phyloP scores from a whole-genome alignment of 345 rosid genomes.

The Gossypium sturtianum region DNA sequence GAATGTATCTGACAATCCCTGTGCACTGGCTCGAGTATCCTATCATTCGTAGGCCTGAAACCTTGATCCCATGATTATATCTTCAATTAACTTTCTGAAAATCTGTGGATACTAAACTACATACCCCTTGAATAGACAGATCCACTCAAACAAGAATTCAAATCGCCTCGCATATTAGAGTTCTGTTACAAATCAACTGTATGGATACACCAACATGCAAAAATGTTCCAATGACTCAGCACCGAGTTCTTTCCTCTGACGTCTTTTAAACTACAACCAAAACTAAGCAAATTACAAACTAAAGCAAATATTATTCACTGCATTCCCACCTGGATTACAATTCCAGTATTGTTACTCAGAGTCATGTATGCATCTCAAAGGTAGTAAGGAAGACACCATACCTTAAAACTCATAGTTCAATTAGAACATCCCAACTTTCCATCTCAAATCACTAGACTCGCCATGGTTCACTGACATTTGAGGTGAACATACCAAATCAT shows the following conservation, averaged over 20 bases:
- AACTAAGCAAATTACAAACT: background rate
- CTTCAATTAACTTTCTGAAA: background rate
- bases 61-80: no score
- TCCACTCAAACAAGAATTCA: no score
- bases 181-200: background rate
- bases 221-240: conserved; percentile 3
- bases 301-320: background rate
- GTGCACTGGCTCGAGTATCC: background rate
- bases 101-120: no score
- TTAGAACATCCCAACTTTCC: conserved; percentile 15
- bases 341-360: conserved; percentile 3
- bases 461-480: conserved; percentile 4
- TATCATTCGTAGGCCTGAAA: no score
- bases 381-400: conserved; percentile 8
- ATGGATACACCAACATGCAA: background rate
- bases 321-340: conserved; percentile 2
- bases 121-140: no score
- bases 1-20: background rate
- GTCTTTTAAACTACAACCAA: conserved; percentile 5
- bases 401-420: conserved; percentile 10
- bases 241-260: background rate
- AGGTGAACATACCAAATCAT: conserved; percentile 16
- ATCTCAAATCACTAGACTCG: conserved; percentile 5
- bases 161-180: background rate
- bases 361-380: background rate